Evolutionary conservation across 2,329 filamentous ascomycete genomes (phyloP).

Genomic region (Pseudogymnoascus sp.): DNA sequence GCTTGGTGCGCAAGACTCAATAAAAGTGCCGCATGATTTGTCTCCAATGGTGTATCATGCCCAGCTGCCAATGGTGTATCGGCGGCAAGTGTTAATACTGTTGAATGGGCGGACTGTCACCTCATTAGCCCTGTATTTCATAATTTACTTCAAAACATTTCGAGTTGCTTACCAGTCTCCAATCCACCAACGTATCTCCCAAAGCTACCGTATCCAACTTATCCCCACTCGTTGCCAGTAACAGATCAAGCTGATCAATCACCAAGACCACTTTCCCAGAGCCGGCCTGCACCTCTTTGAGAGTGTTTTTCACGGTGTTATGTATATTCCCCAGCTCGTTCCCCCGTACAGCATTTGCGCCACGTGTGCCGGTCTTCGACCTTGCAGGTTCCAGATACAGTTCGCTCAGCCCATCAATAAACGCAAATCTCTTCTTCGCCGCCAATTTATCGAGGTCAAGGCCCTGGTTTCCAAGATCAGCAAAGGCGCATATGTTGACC

Average conservation of each 20-base stretch:
- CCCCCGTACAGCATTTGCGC: slow-evolving; percentile 16
- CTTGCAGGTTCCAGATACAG: slow-evolving; percentile 19
- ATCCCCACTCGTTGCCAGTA: slow-evolving; percentile 52
- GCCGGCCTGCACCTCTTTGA: slow-evolving; percentile 16
- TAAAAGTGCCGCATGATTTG: slow-evolving; percentile 62
- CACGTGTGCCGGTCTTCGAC: slow-evolving; percentile 11
- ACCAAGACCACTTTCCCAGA: slow-evolving; percentile 47
- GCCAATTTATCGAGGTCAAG: slow-evolving; percentile 60
- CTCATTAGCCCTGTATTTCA: not conserved
- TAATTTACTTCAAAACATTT: not conserved
- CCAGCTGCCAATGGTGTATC: slow-evolving; percentile 62
- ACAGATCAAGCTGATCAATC: slow-evolving; percentile 57
- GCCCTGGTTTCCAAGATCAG: slow-evolving; percentile 40
- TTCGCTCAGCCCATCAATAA: slow-evolving; percentile 57
- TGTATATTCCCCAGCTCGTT: slow-evolving; percentile 17
- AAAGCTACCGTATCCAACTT: slow-evolving; percentile 40
- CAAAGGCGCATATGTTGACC: slow-evolving; percentile 11
- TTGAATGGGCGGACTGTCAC: slow-evolving; percentile 52
- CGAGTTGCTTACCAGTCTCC: slow-evolving; percentile 53
- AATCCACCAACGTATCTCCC: slow-evolving; percentile 47
- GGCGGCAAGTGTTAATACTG: slow-evolving; percentile 62
- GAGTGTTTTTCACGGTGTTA: slow-evolving; percentile 17
- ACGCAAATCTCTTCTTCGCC: slow-evolving; percentile 55
- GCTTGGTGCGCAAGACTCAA: slow-evolving; percentile 70
- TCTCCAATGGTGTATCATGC: slow-evolving; percentile 59